These are phyloP conservation scores for Stemphylium vesicarium DNA, from an alignment of 2,329 filamentous ascomycete genomes.

Conservation along the genomic window DNA sequence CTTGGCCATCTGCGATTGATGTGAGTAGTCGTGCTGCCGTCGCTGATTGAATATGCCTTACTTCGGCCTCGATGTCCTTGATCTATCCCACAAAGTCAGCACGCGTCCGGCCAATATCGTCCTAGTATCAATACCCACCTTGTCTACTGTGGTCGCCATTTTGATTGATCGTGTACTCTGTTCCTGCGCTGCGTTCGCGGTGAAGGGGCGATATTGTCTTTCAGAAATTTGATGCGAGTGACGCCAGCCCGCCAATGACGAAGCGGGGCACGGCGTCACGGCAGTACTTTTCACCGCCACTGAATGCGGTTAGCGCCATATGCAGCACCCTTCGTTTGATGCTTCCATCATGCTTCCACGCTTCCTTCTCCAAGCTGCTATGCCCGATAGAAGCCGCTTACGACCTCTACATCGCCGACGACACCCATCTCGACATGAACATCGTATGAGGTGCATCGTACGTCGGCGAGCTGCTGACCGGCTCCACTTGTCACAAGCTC, in stretches of 20 bases:
- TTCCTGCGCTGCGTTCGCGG: conserved; percentile 7
- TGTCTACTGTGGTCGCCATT: conserved; percentile 98
- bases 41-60: conserved; percentile 55
- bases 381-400: conserved; percentile 35
- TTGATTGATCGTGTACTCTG: conserved; percentile 49
- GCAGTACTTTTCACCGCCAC: conserved; percentile 24
- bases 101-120: conserved; percentile 34
- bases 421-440: conserved; percentile 1
- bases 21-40: conserved; percentile 29
- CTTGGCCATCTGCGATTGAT: conserved; percentile 75
- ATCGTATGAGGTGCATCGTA: conserved; percentile 11
- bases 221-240: conserved; percentile 42
- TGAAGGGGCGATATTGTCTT: conserved; percentile 13
- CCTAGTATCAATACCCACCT: conserved; percentile 63
- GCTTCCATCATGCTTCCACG: conserved; percentile 13
- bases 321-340: conserved; percentile 10
- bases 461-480: conserved; percentile 25
- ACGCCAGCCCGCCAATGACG: conserved; percentile 31
- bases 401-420: conserved; percentile 10
- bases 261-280: conserved; percentile 26
- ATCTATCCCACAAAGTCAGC: conserved; percentile 66
- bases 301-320: not conserved
- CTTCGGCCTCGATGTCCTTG: conserved; percentile 95
- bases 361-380: conserved; percentile 18
- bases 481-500: conserved; percentile 24